Conservation (phyloP, 495 filamentous ascomycete genomes). For the Mycothermus thermophilus region DNA sequence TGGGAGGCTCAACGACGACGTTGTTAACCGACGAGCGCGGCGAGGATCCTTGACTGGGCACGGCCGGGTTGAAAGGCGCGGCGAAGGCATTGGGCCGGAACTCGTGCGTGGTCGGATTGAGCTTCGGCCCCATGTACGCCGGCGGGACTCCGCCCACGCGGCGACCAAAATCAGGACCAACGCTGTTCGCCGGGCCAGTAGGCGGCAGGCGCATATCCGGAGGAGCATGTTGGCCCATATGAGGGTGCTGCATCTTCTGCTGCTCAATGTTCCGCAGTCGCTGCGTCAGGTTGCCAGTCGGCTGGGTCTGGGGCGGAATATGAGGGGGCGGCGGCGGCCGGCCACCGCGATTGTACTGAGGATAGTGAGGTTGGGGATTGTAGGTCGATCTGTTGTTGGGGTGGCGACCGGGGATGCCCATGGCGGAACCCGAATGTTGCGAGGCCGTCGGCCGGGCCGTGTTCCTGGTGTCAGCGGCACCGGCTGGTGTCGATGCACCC, state of each 20-base stretch:
- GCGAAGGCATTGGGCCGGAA: slow-evolving; percentile 75
- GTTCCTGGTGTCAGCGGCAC: slow-evolving; percentile 16
- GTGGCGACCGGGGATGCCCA: slow-evolving; percentile 23
- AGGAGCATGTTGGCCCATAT: slow-evolving; percentile 22
- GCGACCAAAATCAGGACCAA: slow-evolving; percentile 32
- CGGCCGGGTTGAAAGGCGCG: slow-evolving; percentile 60
- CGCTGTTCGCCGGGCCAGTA: slow-evolving; percentile 37
- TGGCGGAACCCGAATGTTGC: slow-evolving; percentile 20
- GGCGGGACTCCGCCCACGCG: slow-evolving; percentile 31
- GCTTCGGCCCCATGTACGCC: slow-evolving; percentile 43
- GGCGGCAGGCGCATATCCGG: slow-evolving; percentile 37
- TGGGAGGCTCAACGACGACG: slow-evolving; percentile 29
- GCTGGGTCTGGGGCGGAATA: slow-evolving; percentile 19
- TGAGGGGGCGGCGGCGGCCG: slow-evolving; percentile 24
- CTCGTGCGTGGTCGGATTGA: slow-evolving; percentile 72
- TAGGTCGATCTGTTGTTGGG: slow-evolving; percentile 17
- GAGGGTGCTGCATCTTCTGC: slow-evolving; percentile 28
- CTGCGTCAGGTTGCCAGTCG: slow-evolving; percentile 25
- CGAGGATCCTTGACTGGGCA: slow-evolving; percentile 49
- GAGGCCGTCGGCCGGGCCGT: slow-evolving; percentile 16
- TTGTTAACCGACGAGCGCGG: slow-evolving; percentile 42
- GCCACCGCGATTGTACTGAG: slow-evolving; percentile 21
- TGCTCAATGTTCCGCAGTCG: slow-evolving; percentile 33
- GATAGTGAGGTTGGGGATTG: slow-evolving; percentile 19
- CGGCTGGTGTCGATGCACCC: slow-evolving; percentile 10